phyloP scores from a whole-genome alignment of 768 basidiomycete genomes.

The Termitomyces sp. region DNA sequence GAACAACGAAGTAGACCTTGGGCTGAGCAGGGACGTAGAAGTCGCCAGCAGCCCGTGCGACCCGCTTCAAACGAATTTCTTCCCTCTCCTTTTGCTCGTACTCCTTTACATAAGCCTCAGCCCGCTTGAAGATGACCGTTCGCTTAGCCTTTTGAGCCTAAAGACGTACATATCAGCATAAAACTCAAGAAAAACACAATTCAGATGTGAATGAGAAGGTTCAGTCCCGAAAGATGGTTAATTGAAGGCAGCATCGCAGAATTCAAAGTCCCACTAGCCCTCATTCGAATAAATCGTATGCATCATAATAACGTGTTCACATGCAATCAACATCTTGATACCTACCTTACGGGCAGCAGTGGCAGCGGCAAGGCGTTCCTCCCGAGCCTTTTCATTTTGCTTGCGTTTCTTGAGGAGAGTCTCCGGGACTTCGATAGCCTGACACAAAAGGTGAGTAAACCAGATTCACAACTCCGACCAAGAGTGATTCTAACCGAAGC shows the following conservation, averaged over 20 bases:
- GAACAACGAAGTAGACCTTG: conserved; percentile 96
- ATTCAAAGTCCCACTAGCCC: conserved; percentile 67
- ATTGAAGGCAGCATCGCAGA: conserved; percentile 74
- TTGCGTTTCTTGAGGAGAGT: conserved; percentile 99
- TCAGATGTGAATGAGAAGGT: conserved; percentile 9
- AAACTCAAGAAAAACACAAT: not conserved
- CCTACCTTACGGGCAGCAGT: conserved; percentile 86
- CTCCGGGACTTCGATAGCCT: conserved; percentile 98
- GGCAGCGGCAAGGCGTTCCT: conserved; percentile 86
- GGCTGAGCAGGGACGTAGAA: conserved; percentile 97
- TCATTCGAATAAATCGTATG: conserved; percentile 70
- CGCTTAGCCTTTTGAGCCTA: conserved; percentile 90
- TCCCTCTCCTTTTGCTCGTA: conserved; percentile 91
- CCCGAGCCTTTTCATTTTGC: conserved; percentile 93
- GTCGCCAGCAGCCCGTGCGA: conserved; percentile 87
- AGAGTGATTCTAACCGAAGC: conserved; percentile 45
- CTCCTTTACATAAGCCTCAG: conserved; percentile 97
- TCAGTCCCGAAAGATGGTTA: conserved; percentile 97
- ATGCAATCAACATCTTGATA: conserved; percentile 11
- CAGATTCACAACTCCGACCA: conserved; percentile 4
- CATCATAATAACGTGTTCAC: conserved; percentile 56
- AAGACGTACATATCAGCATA: not conserved
- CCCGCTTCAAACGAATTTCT: conserved; percentile 93
- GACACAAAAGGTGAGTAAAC: conserved; percentile 21
- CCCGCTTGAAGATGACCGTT: conserved; percentile 98